Percentiles rank a stretch among this genome's conserved stretches.
Conservation (phyloP, 2,329 filamentous ascomycete genomes). For the Zasmidium cellare region DNA sequence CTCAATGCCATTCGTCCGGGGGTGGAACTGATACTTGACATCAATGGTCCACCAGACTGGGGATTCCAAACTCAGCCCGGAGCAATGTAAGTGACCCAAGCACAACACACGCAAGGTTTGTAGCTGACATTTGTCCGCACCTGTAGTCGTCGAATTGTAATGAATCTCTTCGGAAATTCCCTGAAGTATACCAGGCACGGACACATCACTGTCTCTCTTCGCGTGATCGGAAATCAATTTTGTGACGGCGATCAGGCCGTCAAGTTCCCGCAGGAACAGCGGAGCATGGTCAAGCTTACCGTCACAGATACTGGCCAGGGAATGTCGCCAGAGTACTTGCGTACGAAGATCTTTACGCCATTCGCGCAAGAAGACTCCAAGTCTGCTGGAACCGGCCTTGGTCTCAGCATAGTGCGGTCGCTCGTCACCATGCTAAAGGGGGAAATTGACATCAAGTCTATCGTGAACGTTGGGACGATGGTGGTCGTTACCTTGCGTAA, state of each 20-base stretch:
- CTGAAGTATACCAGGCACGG: slow-evolving; percentile 48
- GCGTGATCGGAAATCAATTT: neutral
- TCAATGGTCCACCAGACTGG: slow-evolving; percentile 28
- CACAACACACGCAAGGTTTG: no score
- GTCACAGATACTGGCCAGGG: slow-evolving; percentile 67
- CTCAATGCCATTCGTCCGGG: slow-evolving; percentile 19
- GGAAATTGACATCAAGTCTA: slow-evolving; percentile 53
- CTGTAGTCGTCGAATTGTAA: slow-evolving; percentile 43
- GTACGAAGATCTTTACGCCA: slow-evolving; percentile 61
- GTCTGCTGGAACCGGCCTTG: slow-evolving; percentile 62
- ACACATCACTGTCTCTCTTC: slow-evolving; percentile 37
- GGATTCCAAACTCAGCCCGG: slow-evolving; percentile 30
- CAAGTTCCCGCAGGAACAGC: slow-evolving; percentile 14
- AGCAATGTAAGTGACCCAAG: slow-evolving; percentile 38
- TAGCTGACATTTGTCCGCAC: no score
- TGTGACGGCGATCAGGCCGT: neutral
- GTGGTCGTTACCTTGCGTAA: slow-evolving; percentile 21
- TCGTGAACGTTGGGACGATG: slow-evolving; percentile 26
- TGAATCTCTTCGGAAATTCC: slow-evolving; percentile 51
- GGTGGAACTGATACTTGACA: slow-evolving; percentile 41
- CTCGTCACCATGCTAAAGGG: slow-evolving; percentile 64
- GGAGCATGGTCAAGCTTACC: slow-evolving; percentile 16
- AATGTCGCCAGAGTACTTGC: slow-evolving; percentile 63
- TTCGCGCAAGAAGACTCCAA: slow-evolving; percentile 65
- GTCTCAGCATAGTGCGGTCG: slow-evolving; percentile 61